Base-by-base conservation (phyloP, 192 early-diverging fungal species). In the Coemansia sp. region DNA sequence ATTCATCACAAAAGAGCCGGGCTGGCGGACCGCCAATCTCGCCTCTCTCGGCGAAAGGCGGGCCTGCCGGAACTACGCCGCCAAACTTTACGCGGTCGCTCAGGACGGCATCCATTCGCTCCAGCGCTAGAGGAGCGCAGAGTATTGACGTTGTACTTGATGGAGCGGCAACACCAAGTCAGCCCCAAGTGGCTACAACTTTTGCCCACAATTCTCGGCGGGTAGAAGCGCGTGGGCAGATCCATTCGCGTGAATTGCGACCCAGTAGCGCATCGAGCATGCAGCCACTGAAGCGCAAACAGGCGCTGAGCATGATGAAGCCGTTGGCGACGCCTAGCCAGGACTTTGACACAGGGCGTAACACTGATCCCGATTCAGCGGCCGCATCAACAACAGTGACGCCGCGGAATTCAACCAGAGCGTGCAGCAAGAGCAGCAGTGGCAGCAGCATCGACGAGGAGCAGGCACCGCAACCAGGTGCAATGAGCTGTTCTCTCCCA, bases 211-310 rank as follows among this genome's bases (percentile, higher is more conserved):
- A 47, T 15, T 19, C 66, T 1, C 66, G 43, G 47, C 69, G 60
- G 11, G 47, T 77, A 19, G 70, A 72, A 50, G 75, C 75, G 21
- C 75, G 75, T 8, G 75, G 75, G 0, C 60, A 58, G 57, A 68
- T 77, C 5, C 3, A 48, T n/a, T n/a, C 51, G 24, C 49, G 45
- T 3, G 57, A 59, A 5, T 6, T 39, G 19, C 56, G 37, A 24
- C 54, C 45, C 9, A 41, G 15, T 9, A 48, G 41, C 14, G 57
- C 37, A n/a, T 38, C 22, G 9, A 52, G 35, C 9, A 65, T 63
- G 51, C 4, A 39, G 15, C 15, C 52, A 12, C 21, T 52, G 2
- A 56, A 39, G 29, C 57, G 66, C 37, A 64, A 55, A 45, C 52
- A 63, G 15, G 67, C 69, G 22, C 54, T 76, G 48, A 45, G 49